Evolutionary conservation across 805 yeast species (phyloP), one percentile per base, ranked within the genome.

Genomic region (Sugiyamaella marilandica): DNA sequence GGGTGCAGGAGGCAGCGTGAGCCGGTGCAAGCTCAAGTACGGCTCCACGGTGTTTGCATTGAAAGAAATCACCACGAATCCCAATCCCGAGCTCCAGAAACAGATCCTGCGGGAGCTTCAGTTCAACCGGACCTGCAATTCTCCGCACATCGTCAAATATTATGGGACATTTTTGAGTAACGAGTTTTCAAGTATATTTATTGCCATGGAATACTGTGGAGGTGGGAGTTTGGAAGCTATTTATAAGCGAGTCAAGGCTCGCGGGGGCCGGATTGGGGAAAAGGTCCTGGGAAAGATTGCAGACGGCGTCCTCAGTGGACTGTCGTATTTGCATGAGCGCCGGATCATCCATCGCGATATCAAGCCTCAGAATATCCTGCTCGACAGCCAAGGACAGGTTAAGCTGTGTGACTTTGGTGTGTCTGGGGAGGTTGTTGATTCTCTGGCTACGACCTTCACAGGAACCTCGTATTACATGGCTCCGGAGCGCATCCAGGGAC

Each of bases 391-490:
- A 16, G 99, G 99, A 2, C 84, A 86, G 63, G 91, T 92, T 49
- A 94, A 94, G 67, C 73, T 94, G 49, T 92, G 98, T 71, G 99
- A 94, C 71, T 94, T 94, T 72, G 99, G 99, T 18, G 99, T 94
- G 26, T 85, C 95, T 65, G 99, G 99, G 10, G 97, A 89, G 64
- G 96, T 94, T 16, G 96, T 92, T 32, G 86, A 94, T 68, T 89
- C 97, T 0, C 74, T 94, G 45, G 98, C 98, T 1, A 88, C 96
- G 1, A 94, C 99, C 0, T 94, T 91, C 65, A 94, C 97, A 0
- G 99, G 99, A 1, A 94, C 99, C 0, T 91, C 96, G 10, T 92
- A 88, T 66, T 94, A 94, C 69, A 94, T 94, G 99, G 98, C 99
- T 0, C 99, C 99, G 0, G 99, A 94, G 69, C 78, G 99, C 61